Percentiles rank a stretch among this genome's conserved stretches.
These are phyloP conservation scores for Vickermania spadyakhi DNA, from an alignment of 208 protist genomes.

Conservation along the genomic window DNA sequence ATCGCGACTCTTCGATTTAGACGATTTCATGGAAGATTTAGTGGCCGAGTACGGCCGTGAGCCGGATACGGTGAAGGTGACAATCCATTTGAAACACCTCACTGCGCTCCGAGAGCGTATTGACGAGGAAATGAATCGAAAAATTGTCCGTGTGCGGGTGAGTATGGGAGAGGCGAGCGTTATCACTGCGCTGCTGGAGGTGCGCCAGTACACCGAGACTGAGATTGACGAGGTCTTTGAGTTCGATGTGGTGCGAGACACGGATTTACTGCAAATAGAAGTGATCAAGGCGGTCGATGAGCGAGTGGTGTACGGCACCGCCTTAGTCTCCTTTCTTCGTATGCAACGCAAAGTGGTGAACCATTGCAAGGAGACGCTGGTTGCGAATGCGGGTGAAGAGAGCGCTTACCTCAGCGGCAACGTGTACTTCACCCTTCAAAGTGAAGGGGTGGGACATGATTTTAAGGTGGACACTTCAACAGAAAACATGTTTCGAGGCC, in stretches of 20 bases:
- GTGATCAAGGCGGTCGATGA: constrained; percentile 37
- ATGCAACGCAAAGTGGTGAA: constrained; percentile 55
- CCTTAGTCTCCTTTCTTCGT: constrained; percentile 71
- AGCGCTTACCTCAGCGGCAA: constrained; percentile 75
- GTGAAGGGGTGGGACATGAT: constrained; percentile 57
- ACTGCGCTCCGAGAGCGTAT: constrained; percentile 29
- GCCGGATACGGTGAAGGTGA: constrained; percentile 49
- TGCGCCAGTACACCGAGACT: constrained; percentile 32
- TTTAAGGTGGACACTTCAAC: constrained; percentile 45
- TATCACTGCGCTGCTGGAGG: constrained; percentile 26
- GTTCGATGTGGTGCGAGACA: constrained; percentile 75
- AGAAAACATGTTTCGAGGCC: constrained; percentile 38
- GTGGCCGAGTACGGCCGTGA: constrained; percentile 65
- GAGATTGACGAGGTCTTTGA: constrained; percentile 48
- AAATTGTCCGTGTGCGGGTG: constrained; percentile 44
- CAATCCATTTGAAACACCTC: constrained; percentile 32
- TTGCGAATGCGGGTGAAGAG: constrained; percentile 45
- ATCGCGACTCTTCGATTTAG: constrained; percentile 25
- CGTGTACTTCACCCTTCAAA: constrained; percentile 44
- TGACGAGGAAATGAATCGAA: constrained; percentile 25
- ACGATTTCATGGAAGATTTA: constrained; percentile 63
- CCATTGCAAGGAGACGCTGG: constrained; percentile 42
- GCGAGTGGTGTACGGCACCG: constrained; percentile 52
- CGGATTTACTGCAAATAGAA: constrained; percentile 70
- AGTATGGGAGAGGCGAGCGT: constrained; percentile 51